Evolutionary conservation across 768 basidiomycete genomes (phyloP), one percentile per base, ranked within the genome.

Genomic region (Termitomyces sp.): DNA sequence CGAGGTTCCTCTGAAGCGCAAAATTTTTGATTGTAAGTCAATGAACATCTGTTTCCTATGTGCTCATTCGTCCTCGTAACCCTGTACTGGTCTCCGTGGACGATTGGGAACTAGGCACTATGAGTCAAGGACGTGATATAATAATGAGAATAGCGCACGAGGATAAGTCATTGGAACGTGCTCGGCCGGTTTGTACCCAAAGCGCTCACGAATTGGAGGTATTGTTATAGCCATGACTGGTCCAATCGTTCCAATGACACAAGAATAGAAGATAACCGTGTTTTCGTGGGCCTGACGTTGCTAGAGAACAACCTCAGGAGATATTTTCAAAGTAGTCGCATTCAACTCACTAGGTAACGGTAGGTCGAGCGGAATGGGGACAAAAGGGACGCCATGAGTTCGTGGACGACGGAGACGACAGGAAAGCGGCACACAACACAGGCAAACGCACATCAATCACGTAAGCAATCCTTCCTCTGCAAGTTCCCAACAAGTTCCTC

Each of bases 211-310:
- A 59, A 94, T 78, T 18, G 91, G 89, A n/a, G 93, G 93, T 16
- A 94, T 78, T 39, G 76, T 73, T 40, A 90, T 60, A 40, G 86
- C 86, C 70, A 93, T 73, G 23, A 86, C 73, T 11, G 93, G 93
- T 2, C 93, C 93, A 62, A 85, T 78, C 53, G 75, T 63, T 50
- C 92, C 93, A 53, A 96, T 73, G 45, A 85, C 70, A 66, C 85
- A 78, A 11, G 93, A 93, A 73, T 86, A 96, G 77, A 94, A 94
- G 69, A 94, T 82, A 69, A 92, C 89, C 27, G 93, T 93, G 64
- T 82, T 84, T 72, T 96, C 93, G 72, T 96, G 93, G 35, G 93
- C 91, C 62, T 87, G 83, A 44, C 88, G 83, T 92, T 93, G 91
- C 93, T 95, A 67, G 43, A 52, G 39, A 45, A 54, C 45, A 68